phyloP scores from a whole-genome alignment of 768 basidiomycete species.

The Boletus rubroflammeus region DNA sequence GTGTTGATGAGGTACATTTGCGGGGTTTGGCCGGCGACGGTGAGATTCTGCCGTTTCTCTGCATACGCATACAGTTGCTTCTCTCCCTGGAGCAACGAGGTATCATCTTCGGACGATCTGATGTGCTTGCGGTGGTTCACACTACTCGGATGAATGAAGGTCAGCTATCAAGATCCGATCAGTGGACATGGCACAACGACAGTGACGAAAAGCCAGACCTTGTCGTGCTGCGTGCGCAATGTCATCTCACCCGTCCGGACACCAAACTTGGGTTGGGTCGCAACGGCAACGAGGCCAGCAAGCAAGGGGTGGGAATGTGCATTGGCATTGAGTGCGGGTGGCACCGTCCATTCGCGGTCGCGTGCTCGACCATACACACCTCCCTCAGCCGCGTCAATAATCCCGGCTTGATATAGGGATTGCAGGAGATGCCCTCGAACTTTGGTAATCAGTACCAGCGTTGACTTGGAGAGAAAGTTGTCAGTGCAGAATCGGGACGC shows the following conservation, averaged over 20 bases:
- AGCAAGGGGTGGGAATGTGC: slow-evolving; percentile 72
- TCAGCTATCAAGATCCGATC: slow-evolving; percentile 41
- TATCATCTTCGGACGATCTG: slow-evolving; percentile 18
- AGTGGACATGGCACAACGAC: slow-evolving; percentile 8
- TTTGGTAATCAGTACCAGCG: slow-evolving; percentile 74
- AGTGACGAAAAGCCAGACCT: slow-evolving; percentile 45
- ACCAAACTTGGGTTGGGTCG: slow-evolving; percentile 88
- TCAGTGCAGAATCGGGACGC: slow-evolving; percentile 78
- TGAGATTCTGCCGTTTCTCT: slow-evolving; percentile 81
- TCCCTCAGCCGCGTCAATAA: slow-evolving; percentile 79
- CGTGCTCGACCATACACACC: slow-evolving; percentile 36
- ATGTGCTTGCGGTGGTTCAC: slow-evolving; percentile 71
- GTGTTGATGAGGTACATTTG: slow-evolving; percentile 76
- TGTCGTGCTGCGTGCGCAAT: slow-evolving; percentile 76
- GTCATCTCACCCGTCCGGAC: slow-evolving; percentile 65
- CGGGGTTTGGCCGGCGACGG: slow-evolving; percentile 40
- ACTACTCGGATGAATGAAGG: slow-evolving; percentile 81
- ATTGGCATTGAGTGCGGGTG: slow-evolving; percentile 67
- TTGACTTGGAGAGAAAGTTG: slow-evolving; percentile 89
- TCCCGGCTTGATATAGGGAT: slow-evolving; percentile 73
- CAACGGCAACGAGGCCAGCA: slow-evolving; percentile 79
- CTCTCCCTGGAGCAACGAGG: slow-evolving; percentile 35
- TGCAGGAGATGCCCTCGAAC: slow-evolving; percentile 76
- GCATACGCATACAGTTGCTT: slow-evolving; percentile 79
- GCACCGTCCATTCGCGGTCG: slow-evolving; percentile 44